Percentiles rank a stretch among this genome's conserved stretches.
Evolutionary conservation across 2,329 filamentous ascomycete species (phyloP).

Genomic region (Tolypocladium inflatum): DNA sequence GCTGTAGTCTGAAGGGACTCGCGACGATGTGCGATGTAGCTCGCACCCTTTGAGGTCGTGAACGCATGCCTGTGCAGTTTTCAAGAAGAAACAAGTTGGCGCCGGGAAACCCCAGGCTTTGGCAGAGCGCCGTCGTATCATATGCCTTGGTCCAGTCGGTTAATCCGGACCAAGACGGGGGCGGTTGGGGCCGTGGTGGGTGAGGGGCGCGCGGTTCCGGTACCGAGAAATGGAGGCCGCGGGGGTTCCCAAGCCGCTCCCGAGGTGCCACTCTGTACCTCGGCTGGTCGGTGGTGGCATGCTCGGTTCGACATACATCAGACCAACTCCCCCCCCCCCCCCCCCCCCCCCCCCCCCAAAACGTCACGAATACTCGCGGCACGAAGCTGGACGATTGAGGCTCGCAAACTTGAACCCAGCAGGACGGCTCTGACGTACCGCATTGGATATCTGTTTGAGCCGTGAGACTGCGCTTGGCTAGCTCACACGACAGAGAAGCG

Average conservation of each 20-base stretch:
- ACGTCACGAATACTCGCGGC: neutral
- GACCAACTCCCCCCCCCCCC: neutral
- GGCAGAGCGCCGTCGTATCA: neutral
- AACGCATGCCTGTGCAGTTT: neutral
- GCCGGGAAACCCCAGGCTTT: too few relatives aligned
- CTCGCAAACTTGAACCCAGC: neutral
- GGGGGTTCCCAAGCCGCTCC: neutral
- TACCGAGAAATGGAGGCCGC: neutral
- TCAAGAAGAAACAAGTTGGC: neutral
- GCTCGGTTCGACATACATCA: neutral
- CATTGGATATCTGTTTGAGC: neutral
- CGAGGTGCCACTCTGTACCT: slow-evolving; percentile 1
- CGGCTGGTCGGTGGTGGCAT: neutral
- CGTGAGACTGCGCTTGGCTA: neutral
- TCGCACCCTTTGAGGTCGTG: neutral
- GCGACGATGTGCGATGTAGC: too few relatives aligned
- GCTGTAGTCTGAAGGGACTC: neutral
- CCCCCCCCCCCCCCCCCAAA: neutral
- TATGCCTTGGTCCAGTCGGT: neutral
- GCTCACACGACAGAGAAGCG: neutral
- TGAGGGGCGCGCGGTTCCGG: neutral
- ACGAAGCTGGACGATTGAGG: neutral
- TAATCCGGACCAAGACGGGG: neutral
- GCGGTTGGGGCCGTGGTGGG: neutral
- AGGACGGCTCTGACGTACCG: neutral